Evolutionary conservation across 257 asterid species (phyloP), one percentile per base, ranked within the genome.

Genomic region (Solanum bulbocastanum): DNA sequence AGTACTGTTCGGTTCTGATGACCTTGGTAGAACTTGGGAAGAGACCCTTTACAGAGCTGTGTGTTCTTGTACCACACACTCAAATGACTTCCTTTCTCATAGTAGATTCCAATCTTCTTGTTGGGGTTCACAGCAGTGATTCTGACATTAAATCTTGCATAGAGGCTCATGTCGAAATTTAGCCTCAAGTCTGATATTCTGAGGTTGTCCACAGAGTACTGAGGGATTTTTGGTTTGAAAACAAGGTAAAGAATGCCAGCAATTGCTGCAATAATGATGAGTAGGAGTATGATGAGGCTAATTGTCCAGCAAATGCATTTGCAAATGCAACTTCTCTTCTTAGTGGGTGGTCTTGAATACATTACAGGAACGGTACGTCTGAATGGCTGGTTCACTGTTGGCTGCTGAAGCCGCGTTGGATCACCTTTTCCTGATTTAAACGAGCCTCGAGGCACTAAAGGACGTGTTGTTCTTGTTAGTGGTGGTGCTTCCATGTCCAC

Each of bases 11-110:
- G 91, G 81, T 94, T 96, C 91, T 92, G 96, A 87, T 93, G 96
- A 30, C 98, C 98, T 89, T 95, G 99, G 94, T 96, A 94, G 91
- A 96, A 95, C 84, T 88, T 91, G 69, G 98, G 98, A 42, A 95
- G 88, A 5, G 94, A 86, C 60, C 98, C 99, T 81, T 92, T 94
- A 86, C 99, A 95, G 60, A 95, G 96, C 22, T 92, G 90, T 6
- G 94, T 95, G 87, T 76, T 91, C 86, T 88, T 92, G 94, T 96
- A 94, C 99, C 99, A 96, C 9, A 94, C 96, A 33, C 94, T 95
- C 91, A 96, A 73, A 78, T 84, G 94, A 88, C 98, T 95, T 68
- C 99, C 99, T 87, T 89, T 91, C 91, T 95, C 96, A 20, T 95
- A 96, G 92, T 95, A 93, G n/a, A 96, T 94, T 8, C 99, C 98